These are phyloP conservation scores for Cyberlindnera japonica DNA, from an alignment of 805 yeast genomes.

Conservation along the genomic window DNA sequence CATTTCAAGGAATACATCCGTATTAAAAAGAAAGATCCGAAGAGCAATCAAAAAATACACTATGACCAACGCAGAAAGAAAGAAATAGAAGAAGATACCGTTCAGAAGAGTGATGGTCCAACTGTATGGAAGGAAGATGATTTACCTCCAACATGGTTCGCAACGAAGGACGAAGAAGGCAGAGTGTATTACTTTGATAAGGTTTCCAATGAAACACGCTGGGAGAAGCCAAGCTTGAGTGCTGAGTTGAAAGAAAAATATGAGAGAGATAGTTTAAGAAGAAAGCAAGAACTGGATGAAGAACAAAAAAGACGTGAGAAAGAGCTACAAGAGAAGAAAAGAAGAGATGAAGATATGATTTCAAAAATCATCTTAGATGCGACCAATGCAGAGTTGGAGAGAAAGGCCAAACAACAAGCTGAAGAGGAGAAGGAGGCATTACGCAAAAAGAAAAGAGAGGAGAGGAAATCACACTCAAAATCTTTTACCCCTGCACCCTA, in stretches of 20 bases:
- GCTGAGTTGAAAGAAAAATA: conserved; percentile 17
- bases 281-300: conserved; percentile 29
- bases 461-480: conserved; percentile 27
- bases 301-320: conserved; percentile 25
- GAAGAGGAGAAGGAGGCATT: conserved; percentile 11
- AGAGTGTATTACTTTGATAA: conserved; percentile 46
- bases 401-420: conserved; percentile 23
- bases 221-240: conserved; percentile 51
- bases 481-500: not conserved
- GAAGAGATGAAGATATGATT: conserved; percentile 16
- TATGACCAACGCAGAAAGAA: conserved; percentile 2
- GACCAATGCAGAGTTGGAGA: conserved; percentile 27
- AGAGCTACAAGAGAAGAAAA: conserved; percentile 20
- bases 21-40: conserved; percentile 50
- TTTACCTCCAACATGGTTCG: conserved; percentile 54
- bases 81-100: not conserved
- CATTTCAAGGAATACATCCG: conserved; percentile 76
- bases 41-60: not conserved
- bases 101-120: conserved; percentile 7
- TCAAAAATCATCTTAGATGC: conserved; percentile 37
- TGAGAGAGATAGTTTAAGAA: conserved; percentile 30
- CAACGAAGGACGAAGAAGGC: conserved; percentile 45
- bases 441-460: conserved; percentile 31
- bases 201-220: conserved; percentile 42
- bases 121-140: conserved; percentile 9